Evolutionary conservation across 257 asterid genomes (phyloP).

Genomic region (Lavandula angustifolia): DNA sequence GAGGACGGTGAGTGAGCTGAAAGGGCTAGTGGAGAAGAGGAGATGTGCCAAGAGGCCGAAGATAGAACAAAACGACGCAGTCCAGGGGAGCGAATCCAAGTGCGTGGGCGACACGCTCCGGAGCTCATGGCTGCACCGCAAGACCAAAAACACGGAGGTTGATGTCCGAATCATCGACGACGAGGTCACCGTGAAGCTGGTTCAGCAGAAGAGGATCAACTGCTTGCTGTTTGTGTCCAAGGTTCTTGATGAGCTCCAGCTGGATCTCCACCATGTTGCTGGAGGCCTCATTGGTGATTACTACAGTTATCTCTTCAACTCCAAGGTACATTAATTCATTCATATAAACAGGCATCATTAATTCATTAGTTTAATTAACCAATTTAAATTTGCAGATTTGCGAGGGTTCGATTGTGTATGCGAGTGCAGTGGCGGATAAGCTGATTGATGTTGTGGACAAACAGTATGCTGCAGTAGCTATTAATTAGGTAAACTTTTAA

Average conservation of each 20-base stretch:
- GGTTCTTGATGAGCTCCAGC: constrained; percentile 79
- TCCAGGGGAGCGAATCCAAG: constrained; percentile 41
- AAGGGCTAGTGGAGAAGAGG: constrained; percentile 65
- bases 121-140: constrained; percentile 92
- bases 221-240: constrained; percentile 71
- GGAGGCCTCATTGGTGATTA: constrained; percentile 91
- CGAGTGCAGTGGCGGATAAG: constrained; percentile 86
- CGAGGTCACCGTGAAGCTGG: constrained; percentile 82
- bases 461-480: constrained; percentile 67
- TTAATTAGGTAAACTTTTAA: constrained; percentile 33
- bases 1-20: constrained; percentile 58
- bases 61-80: constrained; percentile 31
- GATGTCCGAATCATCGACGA: constrained; percentile 81
- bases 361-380: no score
- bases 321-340: constrained; percentile 52
- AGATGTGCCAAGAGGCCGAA: constrained; percentile 67
- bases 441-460: constrained; percentile 81
- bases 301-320: constrained; percentile 75
- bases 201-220: constrained; percentile 85
- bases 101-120: constrained; percentile 51
- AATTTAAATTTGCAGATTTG: constrained; percentile 54
- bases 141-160: constrained; percentile 74
- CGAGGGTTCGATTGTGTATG: constrained; percentile 86
- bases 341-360: no score
- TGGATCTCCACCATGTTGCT: constrained; percentile 89